Base-by-base conservation (phyloP, 1,139 yeast species). In the Scheffersomyces lignicola region DNA sequence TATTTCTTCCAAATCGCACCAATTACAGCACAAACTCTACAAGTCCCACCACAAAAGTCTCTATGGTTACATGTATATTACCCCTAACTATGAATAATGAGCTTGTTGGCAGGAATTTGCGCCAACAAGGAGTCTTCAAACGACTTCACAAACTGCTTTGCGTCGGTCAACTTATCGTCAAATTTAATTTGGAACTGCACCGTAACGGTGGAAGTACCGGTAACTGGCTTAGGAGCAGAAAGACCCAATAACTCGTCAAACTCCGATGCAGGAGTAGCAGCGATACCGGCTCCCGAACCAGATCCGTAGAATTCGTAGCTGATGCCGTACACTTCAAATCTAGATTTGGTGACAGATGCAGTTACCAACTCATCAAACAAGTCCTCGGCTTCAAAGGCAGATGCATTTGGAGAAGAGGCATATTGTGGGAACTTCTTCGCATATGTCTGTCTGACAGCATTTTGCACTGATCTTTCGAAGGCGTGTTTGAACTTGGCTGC, bases 311-410 rank as follows among this genome's bases (percentile, higher is more conserved):
- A 62, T 31, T 54, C 50, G 45, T 60, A 68, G 12, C 48, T 40
- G 25, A 65, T 48, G 31, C 56, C 63, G 30, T 45, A 49, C 36
- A 77, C 74, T 29, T 65, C 65, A 54, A 86, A 81, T 57, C 89
- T 71, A 34, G 73, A 74, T 23, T 74, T 62, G 30, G 74, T 75
- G 25, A 78, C 77, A 25, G 83, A 65, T 18, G 82, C 78, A 4
- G 79, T 69, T 32, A 83, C 49, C 43, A 85, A 62, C 27, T 76
- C 84, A 51, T 83, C 92, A 51, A 85, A 85, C 11, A 79, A 47
- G 24, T 82, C 80, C 38, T 62, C 62, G 33, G 48, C 37, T 16
- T 35, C 44, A 29, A 40, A 39, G 9, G 49, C 32, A 15, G 49
- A 45, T 5, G 60, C 50, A 11, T 63, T 59, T 25, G 80, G 80